phyloP scores from a whole-genome alignment of 164 flowering plant genomes.

The Tinospora cordifolia region DNA sequence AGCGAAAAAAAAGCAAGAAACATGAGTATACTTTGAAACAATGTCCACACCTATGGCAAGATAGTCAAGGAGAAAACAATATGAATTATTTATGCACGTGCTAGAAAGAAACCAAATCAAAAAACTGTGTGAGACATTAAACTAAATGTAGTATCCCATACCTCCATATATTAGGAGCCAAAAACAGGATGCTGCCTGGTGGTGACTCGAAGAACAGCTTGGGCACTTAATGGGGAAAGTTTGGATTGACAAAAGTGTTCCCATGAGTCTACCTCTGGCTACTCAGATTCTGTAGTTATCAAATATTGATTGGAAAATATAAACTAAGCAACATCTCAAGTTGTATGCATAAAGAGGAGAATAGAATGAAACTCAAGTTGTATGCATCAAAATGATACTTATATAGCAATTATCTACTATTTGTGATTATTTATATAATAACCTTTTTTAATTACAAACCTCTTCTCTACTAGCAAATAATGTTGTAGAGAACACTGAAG shows the following conservation, averaged over 20 bases:
- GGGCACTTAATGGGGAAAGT: constrained; percentile 77
- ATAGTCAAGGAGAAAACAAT: background rate
- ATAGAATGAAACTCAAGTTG: too few species aligned
- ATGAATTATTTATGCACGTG: background rate
- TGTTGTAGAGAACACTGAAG: too few species aligned
- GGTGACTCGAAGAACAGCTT: constrained; percentile 83
- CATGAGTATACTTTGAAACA: background rate
- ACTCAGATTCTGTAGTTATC: constrained; percentile 16
- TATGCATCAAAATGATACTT: too few species aligned
- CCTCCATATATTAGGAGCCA: constrained; percentile 35
- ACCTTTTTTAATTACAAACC: too few species aligned
- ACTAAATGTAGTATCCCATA: background rate
- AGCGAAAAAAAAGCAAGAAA: background rate
- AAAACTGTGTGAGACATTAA: background rate
- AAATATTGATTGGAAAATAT: too few species aligned
- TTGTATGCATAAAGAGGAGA: too few species aligned
- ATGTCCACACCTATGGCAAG: background rate
- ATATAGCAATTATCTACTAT: too few species aligned
- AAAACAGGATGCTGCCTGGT: constrained; percentile 42
- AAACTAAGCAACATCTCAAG: too few species aligned
- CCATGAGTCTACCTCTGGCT: constrained; percentile 48
- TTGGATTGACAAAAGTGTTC: constrained; percentile 76
- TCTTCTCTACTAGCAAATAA: too few species aligned
- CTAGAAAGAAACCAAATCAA: constrained; percentile 12
- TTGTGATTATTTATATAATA: too few species aligned